These are phyloP conservation scores for Fusarium torulosum DNA, from an alignment of 2,329 filamentous ascomycete genomes.

Conservation along the genomic window DNA sequence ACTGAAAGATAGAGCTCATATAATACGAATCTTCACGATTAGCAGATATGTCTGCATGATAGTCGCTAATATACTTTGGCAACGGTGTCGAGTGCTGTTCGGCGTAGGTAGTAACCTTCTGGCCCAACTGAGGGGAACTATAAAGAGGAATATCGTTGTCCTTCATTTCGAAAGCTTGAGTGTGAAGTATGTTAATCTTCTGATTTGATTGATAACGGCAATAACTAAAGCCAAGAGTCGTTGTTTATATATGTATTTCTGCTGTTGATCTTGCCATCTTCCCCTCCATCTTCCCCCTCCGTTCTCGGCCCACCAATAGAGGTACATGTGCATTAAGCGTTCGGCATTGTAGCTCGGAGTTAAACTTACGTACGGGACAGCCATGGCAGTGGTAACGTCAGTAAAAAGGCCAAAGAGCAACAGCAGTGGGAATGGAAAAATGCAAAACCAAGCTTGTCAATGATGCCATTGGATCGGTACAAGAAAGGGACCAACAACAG, in stretches of 20 bases:
- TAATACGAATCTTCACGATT: constrained; percentile 51
- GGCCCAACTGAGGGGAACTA: constrained; percentile 56
- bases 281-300: constrained; percentile 18
- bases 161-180: constrained; percentile 54
- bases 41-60: constrained; percentile 53
- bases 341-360: constrained; percentile 35
- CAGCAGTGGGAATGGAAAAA: no score
- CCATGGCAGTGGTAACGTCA: neutral
- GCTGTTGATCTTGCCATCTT: constrained; percentile 19
- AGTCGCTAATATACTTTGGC: constrained; percentile 57
- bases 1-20: constrained; percentile 59
- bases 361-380: constrained; percentile 9
- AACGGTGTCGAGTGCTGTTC: constrained; percentile 57
- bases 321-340: constrained; percentile 1
- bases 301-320: constrained; percentile 35
- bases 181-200: neutral
- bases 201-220: neutral
- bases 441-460: no score
- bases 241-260: constrained; percentile 15
- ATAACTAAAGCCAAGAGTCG: neutral
- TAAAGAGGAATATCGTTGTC: constrained; percentile 56
- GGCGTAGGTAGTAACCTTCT: constrained; percentile 59
- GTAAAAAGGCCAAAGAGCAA: no score
- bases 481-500: no score
- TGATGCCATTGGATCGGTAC: no score